These are phyloP conservation scores for Smittium culicis DNA, from an alignment of 371 early-diverging fungal species.

Conservation along the genomic window DNA sequence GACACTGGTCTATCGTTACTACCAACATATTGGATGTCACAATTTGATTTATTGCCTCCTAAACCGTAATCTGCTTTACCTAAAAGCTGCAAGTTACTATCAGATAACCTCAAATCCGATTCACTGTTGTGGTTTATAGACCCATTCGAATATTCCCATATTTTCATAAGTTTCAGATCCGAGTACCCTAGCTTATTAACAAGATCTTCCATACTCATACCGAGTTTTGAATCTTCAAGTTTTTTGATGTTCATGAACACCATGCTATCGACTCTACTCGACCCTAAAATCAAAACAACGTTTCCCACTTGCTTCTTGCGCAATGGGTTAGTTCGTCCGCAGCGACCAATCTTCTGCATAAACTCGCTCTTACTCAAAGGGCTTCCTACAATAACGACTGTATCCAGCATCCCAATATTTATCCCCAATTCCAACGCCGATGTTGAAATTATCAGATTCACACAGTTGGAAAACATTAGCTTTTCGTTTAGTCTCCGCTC, in stretches of 20 bases:
- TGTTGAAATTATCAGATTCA: conserved; percentile 44
- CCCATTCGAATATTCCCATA: background rate
- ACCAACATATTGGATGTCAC: too few relatives aligned
- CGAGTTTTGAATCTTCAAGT: background rate
- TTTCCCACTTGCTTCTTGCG: conserved; percentile 33
- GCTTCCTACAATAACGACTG: conserved; percentile 42
- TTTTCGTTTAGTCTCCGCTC: conserved; percentile 44
- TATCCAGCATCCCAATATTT: conserved; percentile 49
- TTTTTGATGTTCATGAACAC: background rate
- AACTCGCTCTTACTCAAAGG: conserved; percentile 26
- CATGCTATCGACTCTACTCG: background rate
- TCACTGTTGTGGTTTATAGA: background rate
- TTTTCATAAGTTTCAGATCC: background rate
- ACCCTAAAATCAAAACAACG: conserved; percentile 17
- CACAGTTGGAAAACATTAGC: conserved; percentile 36
- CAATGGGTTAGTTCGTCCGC: conserved; percentile 34
- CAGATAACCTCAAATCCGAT: background rate
- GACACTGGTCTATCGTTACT: background rate
- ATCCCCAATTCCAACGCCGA: conserved; percentile 57
- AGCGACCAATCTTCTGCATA: conserved; percentile 44
- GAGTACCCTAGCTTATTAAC: background rate
- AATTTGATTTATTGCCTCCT: too few relatives aligned
- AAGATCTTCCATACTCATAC: background rate
- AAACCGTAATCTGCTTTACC: too few relatives aligned
- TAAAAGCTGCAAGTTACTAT: too few relatives aligned